Base-by-base conservation (phyloP, 1,139 yeast genomes). In the Fermentozyma sake region DNA sequence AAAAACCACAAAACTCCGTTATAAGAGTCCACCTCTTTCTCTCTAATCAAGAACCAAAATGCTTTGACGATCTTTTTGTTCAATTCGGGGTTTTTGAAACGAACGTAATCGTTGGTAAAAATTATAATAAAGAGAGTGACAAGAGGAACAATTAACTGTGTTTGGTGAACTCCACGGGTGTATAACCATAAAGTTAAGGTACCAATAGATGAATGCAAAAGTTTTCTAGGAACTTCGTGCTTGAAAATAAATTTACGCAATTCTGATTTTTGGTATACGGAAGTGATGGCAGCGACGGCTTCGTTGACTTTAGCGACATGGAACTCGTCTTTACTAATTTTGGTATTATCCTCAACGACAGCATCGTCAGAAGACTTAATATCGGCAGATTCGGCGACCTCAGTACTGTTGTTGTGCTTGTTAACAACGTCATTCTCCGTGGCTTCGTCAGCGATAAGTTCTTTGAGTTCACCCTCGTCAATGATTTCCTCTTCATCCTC, bases 1-100 rank as follows among this genome's bases (percentile, higher is more conserved):
- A 85, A 60, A 51, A 85, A 91, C 80, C 86, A 91, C 27, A 85
- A 68, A 5, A 81, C 86, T 6, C 98, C 98, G 53, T 87, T 89
- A 45, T 72, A 78, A 19, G 52, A 54, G 37, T 76, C 55, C 17
- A 79, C 69, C 52, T 91, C 98, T 30, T 68, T 71, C 37, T 84
- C 87, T 38, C 98, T 73, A 79, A 91, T 85, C 32, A 91, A 55
- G 29, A 82, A 79, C 41, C 96, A 95, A 35, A 83, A 76, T 6
- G 61, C 58, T 22, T 68, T 64, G 44, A 87, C 78, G 38, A 89
- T 79, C 10, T 68, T 47, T 29, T 63, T 58, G 56, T 91, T 91
- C 46, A 86, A 68, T 11, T 58, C 55, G 1, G 75, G 73, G 46
- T 68, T 68, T 21, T 66, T 59, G 45, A 91, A 72, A 37, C 98